Base-by-base conservation (phyloP, 345 rosid genomes). In the Cardamine occulta region DNA sequence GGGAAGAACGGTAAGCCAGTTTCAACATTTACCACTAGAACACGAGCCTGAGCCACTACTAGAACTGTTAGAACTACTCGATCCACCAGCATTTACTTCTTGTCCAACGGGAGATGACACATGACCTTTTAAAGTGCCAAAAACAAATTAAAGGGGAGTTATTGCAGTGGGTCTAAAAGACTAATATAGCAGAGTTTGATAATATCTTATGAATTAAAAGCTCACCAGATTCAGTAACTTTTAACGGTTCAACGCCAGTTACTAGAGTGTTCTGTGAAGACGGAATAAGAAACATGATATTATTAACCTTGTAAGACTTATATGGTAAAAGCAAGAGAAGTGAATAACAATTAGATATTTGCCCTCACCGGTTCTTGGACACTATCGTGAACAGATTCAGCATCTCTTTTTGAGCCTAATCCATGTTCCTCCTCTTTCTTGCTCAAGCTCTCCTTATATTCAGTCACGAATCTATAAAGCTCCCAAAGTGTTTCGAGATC, bases 401-500 rank as follows among this genome's bases (percentile, higher is more conserved):
- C 79, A 49, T 72, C 74, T 60, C 74, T 82, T 63, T 82, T 81
- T 52, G 70, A 66, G 37, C 80, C 66, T 42, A 76, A 35, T 80
- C 62, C 62, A 6, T 80, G 87, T 54, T 75, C 82, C 26, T 84
- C 82, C 62, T 76, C 80, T 81, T 53, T 72, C 83, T 83, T 85
- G 83, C 68, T 80, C 42, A 72, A 61, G 79, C 80, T 75, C 44
- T 74, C 88, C 66, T 78, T 83, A 68, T 87, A 82, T 45, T 84
- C 68, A 9, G 76, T 80, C 28, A 92, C 88, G 64, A 84, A 85
- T 52, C 83, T 80, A 78, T 86, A 82, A 63, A 95, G 96, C 77
- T 95, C 97, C 99, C 97, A 95, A 68, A 92, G 91, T 10, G 97
- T 95, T 70, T 88, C 84, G 14, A 80, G 80, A 79, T 92, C 97